Percentiles rank a stretch among this genome's conserved stretches.
phyloP scores from a whole-genome alignment of 148 eudicot genomes.

The Pharnaceum exiguum region DNA sequence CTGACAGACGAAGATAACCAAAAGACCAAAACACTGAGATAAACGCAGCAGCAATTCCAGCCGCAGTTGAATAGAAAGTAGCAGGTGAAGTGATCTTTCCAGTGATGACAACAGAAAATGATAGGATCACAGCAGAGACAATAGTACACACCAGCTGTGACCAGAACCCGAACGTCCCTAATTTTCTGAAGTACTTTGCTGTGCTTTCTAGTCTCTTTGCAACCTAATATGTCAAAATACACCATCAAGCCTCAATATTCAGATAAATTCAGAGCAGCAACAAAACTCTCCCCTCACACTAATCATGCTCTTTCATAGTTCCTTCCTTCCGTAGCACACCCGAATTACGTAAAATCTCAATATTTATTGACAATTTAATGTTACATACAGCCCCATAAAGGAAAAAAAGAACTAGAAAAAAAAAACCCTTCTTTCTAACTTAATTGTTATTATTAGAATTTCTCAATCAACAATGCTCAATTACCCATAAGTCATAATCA shows the following conservation, averaged over 20 bases:
- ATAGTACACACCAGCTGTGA: conserved; percentile 74
- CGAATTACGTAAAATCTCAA: too few species aligned
- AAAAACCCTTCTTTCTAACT: too few species aligned
- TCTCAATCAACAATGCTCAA: too few species aligned
- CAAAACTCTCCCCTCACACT: too few species aligned
- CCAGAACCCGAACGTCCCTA: conserved; percentile 93
- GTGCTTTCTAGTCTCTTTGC: conserved; percentile 77
- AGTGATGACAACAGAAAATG: conserved; percentile 74
- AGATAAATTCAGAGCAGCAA: neutral
- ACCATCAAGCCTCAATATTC: neutral
- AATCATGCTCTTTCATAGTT: too few species aligned
- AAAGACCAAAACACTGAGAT: conserved; percentile 89
- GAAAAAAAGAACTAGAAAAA: too few species aligned
- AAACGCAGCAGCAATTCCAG: conserved; percentile 81
- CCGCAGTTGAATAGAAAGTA: conserved; percentile 82
- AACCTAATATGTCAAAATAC: conserved; percentile 42
- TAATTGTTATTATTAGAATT: too few species aligned
- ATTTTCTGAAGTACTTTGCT: conserved; percentile 79
- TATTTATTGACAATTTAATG: too few species aligned
- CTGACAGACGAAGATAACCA: conserved; percentile 87
- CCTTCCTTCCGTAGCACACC: too few species aligned
- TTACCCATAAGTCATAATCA: too few species aligned
- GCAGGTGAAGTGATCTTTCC: conserved; percentile 82
- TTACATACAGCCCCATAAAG: too few species aligned
- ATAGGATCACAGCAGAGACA: conserved; percentile 85